Evolutionary conservation across 495 filamentous ascomycete genomes (phyloP), one percentile per base, ranked within the genome.

Genomic region (Staphylotrichum longicolle): DNA sequence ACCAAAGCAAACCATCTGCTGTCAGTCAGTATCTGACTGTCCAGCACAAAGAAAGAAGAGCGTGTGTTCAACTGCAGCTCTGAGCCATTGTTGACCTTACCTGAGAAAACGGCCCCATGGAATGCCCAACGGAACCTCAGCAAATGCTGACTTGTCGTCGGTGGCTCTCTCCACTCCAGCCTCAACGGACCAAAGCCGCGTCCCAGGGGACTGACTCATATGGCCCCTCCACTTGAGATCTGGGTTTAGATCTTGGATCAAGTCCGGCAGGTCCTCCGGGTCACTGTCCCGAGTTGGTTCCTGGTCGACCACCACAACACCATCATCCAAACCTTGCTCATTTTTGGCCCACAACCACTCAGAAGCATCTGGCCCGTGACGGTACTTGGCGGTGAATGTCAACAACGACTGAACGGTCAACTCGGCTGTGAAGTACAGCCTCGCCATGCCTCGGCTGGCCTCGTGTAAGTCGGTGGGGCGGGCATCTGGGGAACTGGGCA

Each of bases 341-440:
- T 91, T 83, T 58, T 86, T 86, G 11, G 81, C 82, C 92, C 92
- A 96, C 58, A 80, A 85, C 91, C 92, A 96, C 2, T 74, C 63
- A 68, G 84, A 54, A 54, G 75, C 74, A 8, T 76, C 68, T 3
- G 15, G 12, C 3, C 72, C 68, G 11, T 78, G 77, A 8, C 91
- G 85, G 66, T 86, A 93, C 56, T 90, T 90, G 51, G 93, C 67
- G 0, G 92, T 96, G 66, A 96, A 96, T 14, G 75, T 78, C 2
- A 86, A 69, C 56, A 78, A 74, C 0, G 75, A 74, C 54, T 55
- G 70, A 3, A 76, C 67, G 15, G 75, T 74, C 12, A 86, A 65
- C 20, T 74, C 20, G 57, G 74, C 64, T 67, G 77, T 62, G 62
- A 78, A 81, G 61, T 72, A 80, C 66, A 82, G 76, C 61, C 67